Evolutionary conservation across 2,329 filamentous ascomycete species (phyloP).

Genomic region (Fonsecaea nubica): DNA sequence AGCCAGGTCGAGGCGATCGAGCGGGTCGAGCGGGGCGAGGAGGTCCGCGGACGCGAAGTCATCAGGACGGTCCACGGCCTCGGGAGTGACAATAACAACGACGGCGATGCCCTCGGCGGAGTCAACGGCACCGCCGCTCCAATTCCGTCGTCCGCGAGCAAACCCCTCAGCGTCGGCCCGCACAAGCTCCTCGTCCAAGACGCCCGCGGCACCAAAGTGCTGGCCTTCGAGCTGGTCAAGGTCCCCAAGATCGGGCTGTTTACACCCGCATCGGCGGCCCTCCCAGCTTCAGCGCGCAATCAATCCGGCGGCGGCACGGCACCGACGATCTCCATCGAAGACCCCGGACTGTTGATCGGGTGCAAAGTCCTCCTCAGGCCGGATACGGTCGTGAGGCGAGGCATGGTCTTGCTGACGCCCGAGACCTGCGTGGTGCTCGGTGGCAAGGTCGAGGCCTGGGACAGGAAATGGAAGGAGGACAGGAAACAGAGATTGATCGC

Average conservation of each 20-base stretch:
- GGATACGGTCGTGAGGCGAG: conserved; percentile 71
- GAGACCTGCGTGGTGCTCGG: conserved; percentile 74
- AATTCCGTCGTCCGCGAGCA: conserved; percentile 35
- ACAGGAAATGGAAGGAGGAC: conserved; percentile 76
- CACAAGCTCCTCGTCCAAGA: conserved; percentile 88
- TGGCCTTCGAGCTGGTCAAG: conserved; percentile 73
- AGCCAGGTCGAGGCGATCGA: conserved; percentile 79
- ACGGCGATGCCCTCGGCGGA: conserved; percentile 8
- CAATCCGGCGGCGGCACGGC: not conserved
- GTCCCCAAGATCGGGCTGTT: conserved; percentile 69
- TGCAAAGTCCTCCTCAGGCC: conserved; percentile 77
- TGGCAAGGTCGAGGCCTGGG: conserved; percentile 82
- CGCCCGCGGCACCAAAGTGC: conserved; percentile 70
- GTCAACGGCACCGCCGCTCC: conserved; percentile 25
- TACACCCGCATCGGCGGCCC: conserved; percentile 20
- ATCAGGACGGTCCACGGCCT: conserved; percentile 71
- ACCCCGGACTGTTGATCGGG: conserved; percentile 71
- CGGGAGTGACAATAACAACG: conserved; percentile 49
- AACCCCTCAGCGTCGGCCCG: conserved; percentile 60
- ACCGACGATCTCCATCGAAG: conserved; percentile 9
- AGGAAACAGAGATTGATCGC: conserved; percentile 72
- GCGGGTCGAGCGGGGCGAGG: conserved; percentile 58
- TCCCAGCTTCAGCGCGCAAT: conserved; percentile 6
- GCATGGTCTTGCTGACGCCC: conserved; percentile 78
- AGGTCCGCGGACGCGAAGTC: conserved; percentile 75